A percentile compares a stretch with the other conserved stretches of the same genome.
These are phyloP conservation scores for Kuraishia ogatae DNA, from an alignment of 805 yeast genomes.

Conservation along the genomic window DNA sequence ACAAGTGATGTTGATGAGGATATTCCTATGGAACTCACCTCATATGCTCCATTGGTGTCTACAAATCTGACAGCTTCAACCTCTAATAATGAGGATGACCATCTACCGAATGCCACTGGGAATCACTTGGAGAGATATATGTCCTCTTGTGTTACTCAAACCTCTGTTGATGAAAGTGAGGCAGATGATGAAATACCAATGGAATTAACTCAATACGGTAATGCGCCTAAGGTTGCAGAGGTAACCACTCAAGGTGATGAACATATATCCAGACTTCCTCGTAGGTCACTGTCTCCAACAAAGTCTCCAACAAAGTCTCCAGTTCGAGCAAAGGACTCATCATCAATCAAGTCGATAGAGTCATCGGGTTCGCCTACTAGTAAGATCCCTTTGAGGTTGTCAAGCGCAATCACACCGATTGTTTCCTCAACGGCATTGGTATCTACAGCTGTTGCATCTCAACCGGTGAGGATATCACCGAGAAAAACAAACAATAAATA, in stretches of 20 bases:
- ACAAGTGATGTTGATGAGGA: neutral
- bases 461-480: neutral
- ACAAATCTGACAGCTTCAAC: no score
- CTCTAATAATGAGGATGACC: no score
- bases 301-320: neutral
- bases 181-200: constrained; percentile 1
- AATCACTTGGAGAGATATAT: no score
- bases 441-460: no score
- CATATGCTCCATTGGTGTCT: neutral
- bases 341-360: neutral
- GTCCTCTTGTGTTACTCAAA: no score
- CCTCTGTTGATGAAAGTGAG: neutral
- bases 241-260: no score
- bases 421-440: no score
- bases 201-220: constrained; percentile 2
- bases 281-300: neutral
- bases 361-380: neutral
- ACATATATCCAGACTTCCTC: neutral
- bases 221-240: neutral
- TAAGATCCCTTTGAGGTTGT: neutral
- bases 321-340: neutral
- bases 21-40: neutral
- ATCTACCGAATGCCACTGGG: no score
- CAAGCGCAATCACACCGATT: neutral
- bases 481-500: neutral